Conservation (phyloP, 1,139 yeast genomes). For the Diutina catenulata region DNA sequence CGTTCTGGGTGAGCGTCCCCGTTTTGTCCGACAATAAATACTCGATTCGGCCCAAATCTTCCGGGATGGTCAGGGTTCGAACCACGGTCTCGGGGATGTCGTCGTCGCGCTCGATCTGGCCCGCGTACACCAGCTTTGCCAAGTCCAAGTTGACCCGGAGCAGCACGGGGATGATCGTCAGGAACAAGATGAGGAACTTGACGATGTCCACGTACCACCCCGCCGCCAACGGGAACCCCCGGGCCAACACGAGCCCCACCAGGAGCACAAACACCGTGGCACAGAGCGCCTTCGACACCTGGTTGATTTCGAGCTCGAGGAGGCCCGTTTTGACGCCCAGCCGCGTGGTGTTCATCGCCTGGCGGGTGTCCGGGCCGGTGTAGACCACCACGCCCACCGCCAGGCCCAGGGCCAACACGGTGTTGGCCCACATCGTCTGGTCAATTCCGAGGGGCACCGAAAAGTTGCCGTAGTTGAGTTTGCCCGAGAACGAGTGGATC, state of each 20-base stretch:
- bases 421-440: constrained; percentile 96
- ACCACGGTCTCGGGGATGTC: constrained; percentile 82
- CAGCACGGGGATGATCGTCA: constrained; percentile 93
- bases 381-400: constrained; percentile 81
- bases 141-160: constrained; percentile 87
- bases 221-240: constrained; percentile 53
- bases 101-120: constrained; percentile 82
- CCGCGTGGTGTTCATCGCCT: constrained; percentile 81
- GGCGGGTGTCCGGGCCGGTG: constrained; percentile 90
- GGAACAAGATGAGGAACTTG: constrained; percentile 82
- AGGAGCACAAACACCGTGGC: constrained; percentile 74
- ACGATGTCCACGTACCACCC: constrained; percentile 84
- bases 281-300: constrained; percentile 78
- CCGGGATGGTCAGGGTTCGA: constrained; percentile 95
- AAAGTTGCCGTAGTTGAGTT: constrained; percentile 41
- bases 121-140: constrained; percentile 92
- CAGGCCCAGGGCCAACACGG: constrained; percentile 89
- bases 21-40: constrained; percentile 90
- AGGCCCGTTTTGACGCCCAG: constrained; percentile 89
- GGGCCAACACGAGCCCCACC: constrained; percentile 62
- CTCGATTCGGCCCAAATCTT: constrained; percentile 92
- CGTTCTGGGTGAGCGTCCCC: constrained; percentile 95
- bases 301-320: constrained; percentile 82
- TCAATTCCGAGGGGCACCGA: constrained; percentile 69
- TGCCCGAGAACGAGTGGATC: constrained; percentile 74